These are phyloP conservation scores for Aspergillus fumigatus DNA, from an alignment of 2,329 filamentous ascomycete genomes.

Conservation along the genomic window DNA sequence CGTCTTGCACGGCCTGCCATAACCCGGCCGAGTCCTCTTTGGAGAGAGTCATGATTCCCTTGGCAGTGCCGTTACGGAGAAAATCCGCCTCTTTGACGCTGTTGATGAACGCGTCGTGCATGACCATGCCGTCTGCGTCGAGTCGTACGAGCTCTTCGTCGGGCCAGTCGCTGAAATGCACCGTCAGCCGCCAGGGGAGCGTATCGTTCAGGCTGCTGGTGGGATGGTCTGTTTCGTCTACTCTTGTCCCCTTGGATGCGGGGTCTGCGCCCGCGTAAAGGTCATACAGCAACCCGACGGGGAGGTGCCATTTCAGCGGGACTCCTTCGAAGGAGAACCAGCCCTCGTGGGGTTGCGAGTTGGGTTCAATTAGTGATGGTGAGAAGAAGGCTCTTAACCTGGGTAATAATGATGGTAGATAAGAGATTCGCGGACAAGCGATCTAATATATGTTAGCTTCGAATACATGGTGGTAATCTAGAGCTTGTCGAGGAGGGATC, in stretches of 20 bases:
- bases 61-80: constrained; percentile 79
- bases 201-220: constrained; percentile 14
- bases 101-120: constrained; percentile 65
- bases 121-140: constrained; percentile 50
- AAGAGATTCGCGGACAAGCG: constrained; percentile 61
- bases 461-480: constrained; percentile 1
- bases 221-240: constrained; percentile 17
- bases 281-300: constrained; percentile 65
- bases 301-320: constrained; percentile 68
- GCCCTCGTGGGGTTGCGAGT: constrained; percentile 47
- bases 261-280: constrained; percentile 58
- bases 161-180: constrained; percentile 59
- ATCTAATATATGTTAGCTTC: constrained; percentile 39
- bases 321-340: constrained; percentile 67
- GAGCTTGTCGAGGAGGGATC: background rate
- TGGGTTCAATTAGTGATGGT: constrained; percentile 54
- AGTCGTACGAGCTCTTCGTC: constrained; percentile 55
- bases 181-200: constrained; percentile 59
- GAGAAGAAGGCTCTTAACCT: constrained; percentile 61
- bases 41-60: constrained; percentile 83
- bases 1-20: constrained; percentile 75
- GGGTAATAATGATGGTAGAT: constrained; percentile 62
- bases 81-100: constrained; percentile 80
- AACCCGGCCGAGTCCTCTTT: constrained; percentile 77
- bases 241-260: constrained; percentile 24